A percentile compares a stretch with the other conserved stretches of the same genome.
Evolutionary conservation across 306 rosid species (phyloP).

Genomic region (Mucuna pruriens): DNA sequence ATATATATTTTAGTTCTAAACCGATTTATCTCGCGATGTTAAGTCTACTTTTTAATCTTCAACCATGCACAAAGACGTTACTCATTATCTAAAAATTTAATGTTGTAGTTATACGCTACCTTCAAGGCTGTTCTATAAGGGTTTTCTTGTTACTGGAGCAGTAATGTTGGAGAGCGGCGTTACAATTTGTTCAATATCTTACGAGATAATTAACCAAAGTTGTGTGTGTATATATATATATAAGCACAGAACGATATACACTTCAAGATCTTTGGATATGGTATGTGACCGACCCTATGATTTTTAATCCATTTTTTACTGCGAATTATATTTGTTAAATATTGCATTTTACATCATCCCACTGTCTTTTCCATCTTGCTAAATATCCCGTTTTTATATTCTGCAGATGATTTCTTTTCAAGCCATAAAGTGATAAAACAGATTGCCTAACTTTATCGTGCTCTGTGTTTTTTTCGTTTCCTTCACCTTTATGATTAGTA

Average conservation of each 20-base stretch:
- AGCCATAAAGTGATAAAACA: not conserved
- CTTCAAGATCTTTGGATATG: not conserved
- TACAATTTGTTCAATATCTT: too few species aligned
- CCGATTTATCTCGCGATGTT: too few species aligned
- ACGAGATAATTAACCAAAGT: too few species aligned
- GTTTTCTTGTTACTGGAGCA: too few species aligned
- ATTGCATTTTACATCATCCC: not conserved
- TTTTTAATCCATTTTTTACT: not conserved
- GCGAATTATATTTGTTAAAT: not conserved
- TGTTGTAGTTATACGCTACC: too few species aligned
- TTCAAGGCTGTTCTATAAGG: too few species aligned
- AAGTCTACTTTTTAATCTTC: too few species aligned
- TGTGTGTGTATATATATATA: not conserved
- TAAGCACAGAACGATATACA: not conserved
- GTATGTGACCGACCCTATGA: not conserved
- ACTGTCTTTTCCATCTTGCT: not conserved
- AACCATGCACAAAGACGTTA: too few species aligned
- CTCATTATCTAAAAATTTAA: too few species aligned
- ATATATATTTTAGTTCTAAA: too few species aligned
- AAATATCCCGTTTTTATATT: not conserved
- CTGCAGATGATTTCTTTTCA: not conserved
- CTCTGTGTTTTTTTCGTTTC: slow-evolving; percentile 6
- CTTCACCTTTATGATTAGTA: not conserved
- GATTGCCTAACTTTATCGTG: slow-evolving; percentile 3
- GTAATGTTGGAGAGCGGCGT: too few species aligned